These are phyloP conservation scores for Knoxdaviesia proteae DNA, from an alignment of 2,329 filamentous ascomycete species.

Conservation along the genomic window DNA sequence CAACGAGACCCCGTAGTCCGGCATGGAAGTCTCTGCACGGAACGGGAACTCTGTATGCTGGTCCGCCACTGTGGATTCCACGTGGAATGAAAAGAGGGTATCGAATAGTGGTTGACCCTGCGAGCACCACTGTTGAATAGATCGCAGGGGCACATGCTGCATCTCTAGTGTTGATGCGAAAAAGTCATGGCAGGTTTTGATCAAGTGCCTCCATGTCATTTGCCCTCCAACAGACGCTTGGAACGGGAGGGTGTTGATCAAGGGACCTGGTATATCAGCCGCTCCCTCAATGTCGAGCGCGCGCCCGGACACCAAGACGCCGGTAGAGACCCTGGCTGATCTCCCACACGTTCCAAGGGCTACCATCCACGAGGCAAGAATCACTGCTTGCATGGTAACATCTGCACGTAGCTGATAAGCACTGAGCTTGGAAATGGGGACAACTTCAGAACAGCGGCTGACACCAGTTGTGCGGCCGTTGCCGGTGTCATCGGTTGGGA, in stretches of 20 bases:
- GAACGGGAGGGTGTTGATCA: slow-evolving; percentile 82
- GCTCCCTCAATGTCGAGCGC: slow-evolving; percentile 44
- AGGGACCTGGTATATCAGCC: slow-evolving; percentile 52
- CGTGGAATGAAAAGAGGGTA: slow-evolving; percentile 64
- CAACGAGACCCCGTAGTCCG: slow-evolving; percentile 60
- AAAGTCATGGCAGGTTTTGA: slow-evolving; percentile 47
- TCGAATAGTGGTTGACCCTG: slow-evolving; percentile 48
- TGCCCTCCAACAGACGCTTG: slow-evolving; percentile 21
- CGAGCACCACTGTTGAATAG: slow-evolving; percentile 62
- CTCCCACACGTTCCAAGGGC: slow-evolving; percentile 32
- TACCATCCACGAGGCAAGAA: slow-evolving; percentile 55
- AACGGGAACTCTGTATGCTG: no score
- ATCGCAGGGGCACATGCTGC: slow-evolving; percentile 59
- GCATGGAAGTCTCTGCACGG: slow-evolving; percentile 16
- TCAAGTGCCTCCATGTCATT: slow-evolving; percentile 36
- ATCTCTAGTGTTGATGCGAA: slow-evolving; percentile 47
- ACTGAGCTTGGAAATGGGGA: no score
- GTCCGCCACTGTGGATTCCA: slow-evolving; percentile 12
- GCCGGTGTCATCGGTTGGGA: no score
- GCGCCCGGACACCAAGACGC: slow-evolving; percentile 62
- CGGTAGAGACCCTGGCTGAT: slow-evolving; percentile 31
- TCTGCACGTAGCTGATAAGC: slow-evolving; percentile 21
- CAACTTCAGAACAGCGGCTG: no score
- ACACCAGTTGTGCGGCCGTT: no score
- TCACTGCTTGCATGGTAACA: slow-evolving; percentile 58